Conservation (phyloP, 1,284 basidiomycete species). For the Tilletia indica region DNA sequence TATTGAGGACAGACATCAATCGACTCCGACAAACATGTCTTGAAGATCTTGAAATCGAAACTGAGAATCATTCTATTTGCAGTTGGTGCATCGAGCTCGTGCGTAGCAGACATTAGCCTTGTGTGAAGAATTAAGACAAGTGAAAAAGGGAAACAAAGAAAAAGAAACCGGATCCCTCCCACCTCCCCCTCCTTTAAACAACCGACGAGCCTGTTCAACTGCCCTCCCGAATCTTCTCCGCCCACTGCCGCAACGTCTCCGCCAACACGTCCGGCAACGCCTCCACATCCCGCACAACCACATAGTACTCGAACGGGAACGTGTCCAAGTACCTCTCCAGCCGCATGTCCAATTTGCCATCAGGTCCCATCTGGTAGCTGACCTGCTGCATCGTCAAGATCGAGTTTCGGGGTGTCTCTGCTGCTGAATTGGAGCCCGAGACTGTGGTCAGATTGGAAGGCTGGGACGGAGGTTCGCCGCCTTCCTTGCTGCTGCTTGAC, state of each 20-base stretch:
- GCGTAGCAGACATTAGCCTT: no score
- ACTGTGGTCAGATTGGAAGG: neutral
- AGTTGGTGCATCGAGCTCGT: no score
- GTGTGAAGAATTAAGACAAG: no score
- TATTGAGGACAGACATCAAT: slow-evolving; percentile 24
- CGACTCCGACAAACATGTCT: no score
- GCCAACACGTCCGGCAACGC: slow-evolving; percentile 86
- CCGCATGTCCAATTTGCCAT: slow-evolving; percentile 78
- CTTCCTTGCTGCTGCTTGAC: slow-evolving; percentile 35
- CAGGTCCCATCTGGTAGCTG: slow-evolving; percentile 70
- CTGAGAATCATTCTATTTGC: no score
- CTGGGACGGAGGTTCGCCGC: slow-evolving; percentile 10
- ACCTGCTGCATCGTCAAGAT: slow-evolving; percentile 93
- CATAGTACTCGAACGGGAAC: slow-evolving; percentile 98
- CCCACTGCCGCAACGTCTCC: slow-evolving; percentile 84
- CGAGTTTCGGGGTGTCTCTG: slow-evolving; percentile 66
- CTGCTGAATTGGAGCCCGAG: slow-evolving; percentile 1
- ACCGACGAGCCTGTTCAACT: neutral
- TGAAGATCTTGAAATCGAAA: no score
- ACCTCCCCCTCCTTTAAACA: no score
- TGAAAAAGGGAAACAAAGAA: no score
- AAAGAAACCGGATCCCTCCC: no score
- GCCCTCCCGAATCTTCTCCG: slow-evolving; percentile 42
- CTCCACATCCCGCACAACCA: slow-evolving; percentile 86
- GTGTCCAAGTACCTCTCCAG: slow-evolving; percentile 84